Evolutionary conservation across 1,284 basidiomycete genomes (phyloP).

Genomic region (Malassezia slooffiae): DNA sequence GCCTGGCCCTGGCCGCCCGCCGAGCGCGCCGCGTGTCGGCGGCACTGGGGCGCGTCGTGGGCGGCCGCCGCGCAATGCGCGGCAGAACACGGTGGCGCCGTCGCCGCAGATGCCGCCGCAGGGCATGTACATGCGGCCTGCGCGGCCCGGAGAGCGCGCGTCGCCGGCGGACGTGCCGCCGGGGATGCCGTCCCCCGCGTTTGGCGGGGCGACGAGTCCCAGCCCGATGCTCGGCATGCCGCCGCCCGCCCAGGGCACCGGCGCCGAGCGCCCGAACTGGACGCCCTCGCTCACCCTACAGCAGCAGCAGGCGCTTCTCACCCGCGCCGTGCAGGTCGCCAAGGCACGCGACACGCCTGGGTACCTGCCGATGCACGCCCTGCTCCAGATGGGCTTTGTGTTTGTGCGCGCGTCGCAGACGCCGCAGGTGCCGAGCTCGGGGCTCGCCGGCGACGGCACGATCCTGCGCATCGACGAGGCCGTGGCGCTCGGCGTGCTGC

Average conservation of each 20-base stretch:
- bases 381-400: conserved; percentile 38
- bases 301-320: conserved; percentile 35
- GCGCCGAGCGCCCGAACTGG: conserved; percentile 17
- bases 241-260: background rate
- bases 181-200: too few relatives aligned
- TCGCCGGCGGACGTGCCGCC: too few relatives aligned
- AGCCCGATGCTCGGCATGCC: too few relatives aligned
- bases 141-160: too few relatives aligned
- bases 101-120: conserved; percentile 26
- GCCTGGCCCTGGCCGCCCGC: too few relatives aligned
- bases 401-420: conserved; percentile 33
- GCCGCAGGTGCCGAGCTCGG: conserved; percentile 24
- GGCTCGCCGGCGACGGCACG: conserved; percentile 23
- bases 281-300: conserved; percentile 26
- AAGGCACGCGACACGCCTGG: conserved; percentile 26
- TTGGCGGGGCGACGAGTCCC: too few relatives aligned
- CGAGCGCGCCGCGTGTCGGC: too few relatives aligned
- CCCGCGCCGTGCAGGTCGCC: conserved; percentile 26
- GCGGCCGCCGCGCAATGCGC: conserved; percentile 14
- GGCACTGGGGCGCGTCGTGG: conserved; percentile 11
- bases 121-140: too few relatives aligned
- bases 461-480: conserved; percentile 39
- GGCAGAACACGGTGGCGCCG: conserved; percentile 22
- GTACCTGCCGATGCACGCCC: conserved; percentile 27
- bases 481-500: conserved; percentile 28